Conservation (phyloP, 1,284 basidiomycete genomes). For the Thecaphora thlaspeos region DNA sequence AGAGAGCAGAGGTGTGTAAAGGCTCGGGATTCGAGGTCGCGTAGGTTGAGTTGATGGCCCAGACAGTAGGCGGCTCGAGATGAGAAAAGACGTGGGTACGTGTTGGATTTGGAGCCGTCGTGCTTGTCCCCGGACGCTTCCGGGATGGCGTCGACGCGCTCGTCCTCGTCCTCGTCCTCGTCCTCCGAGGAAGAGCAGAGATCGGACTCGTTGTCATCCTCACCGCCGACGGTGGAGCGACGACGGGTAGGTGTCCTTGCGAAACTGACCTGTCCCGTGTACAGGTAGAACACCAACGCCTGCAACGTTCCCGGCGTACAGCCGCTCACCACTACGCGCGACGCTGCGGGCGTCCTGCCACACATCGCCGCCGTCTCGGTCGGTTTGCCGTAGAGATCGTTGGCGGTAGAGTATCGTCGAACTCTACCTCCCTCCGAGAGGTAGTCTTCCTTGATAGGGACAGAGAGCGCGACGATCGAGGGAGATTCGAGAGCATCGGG, state of each 20-base stretch:
- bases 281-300: conserved; percentile 42
- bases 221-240: conserved; percentile 13
- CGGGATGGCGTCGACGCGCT: conserved; percentile 3
- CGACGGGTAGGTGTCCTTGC: conserved; percentile 6
- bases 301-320: conserved; percentile 40
- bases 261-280: conserved; percentile 44
- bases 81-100: conserved; percentile 36
- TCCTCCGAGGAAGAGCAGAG: conserved; percentile 2
- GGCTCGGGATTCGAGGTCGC: conserved; percentile 30
- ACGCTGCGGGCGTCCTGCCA: conserved; percentile 5
- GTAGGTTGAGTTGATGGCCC: conserved; percentile 38
- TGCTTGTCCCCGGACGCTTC: conserved; percentile 12
- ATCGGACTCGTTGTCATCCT: conserved; percentile 7
- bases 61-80: conserved; percentile 42
- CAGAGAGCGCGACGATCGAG: conserved; percentile 5
- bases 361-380: background rate
- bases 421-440: conserved; percentile 11
- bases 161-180: conserved; percentile 5
- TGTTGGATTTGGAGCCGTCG: conserved; percentile 21
- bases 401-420: conserved; percentile 20
- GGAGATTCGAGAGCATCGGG: conserved; percentile 6
- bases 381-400: conserved; percentile 4
- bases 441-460: conserved; percentile 10
- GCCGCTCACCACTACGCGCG: conserved; percentile 24
- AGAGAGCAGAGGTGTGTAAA: conserved; percentile 38